Evolutionary conservation across 2,329 filamentous ascomycete genomes (phyloP), one percentile per base, ranked within the genome.

Genomic region (Camptophora hylomeconis): DNA sequence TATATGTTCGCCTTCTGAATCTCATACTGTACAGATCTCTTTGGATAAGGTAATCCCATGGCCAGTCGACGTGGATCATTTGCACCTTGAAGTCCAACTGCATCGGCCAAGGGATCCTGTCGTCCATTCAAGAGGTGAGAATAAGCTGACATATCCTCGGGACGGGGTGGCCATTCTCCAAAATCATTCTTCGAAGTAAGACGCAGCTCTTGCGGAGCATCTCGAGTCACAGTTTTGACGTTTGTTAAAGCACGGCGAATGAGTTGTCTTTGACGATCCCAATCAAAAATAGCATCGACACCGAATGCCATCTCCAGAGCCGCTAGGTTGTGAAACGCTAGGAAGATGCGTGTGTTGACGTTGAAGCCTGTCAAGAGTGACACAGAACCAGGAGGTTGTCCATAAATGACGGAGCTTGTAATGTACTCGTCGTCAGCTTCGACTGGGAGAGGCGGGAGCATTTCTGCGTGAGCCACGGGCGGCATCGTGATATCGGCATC

Each of bases 1-100:
- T 87, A 83, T 20, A 93, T 80, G 50, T 92, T 92, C 5, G 82
- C 80, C 50, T 92, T 92, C 50, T 92, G 83, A 17, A 93, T 89
- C 54, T 92, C 84, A 41, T 76, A 83, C 48, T 89, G 81, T 4
- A 84, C 57, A 12, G 35, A 17, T 31, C 36, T 15, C 18, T 36
- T 42, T 4, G 42, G 38, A 14, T 32, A 30, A 20, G 56, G 52
- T 5, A 59, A 53, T 20, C 56, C 47, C 34, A 60, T 56, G 2
- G 37, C 32, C 10, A 11, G 35, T 22, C 31, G 40, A 22, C 30
- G 30, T 6, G 26, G 17, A 25, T 41, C 37, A n/a, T 21, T 17
- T 15, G 39, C 30, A 14, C 13, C 15, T 4, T 17, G 20, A 17
- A 17, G 20, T 10, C 28, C 28, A 11, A 28, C 5, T 13, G 16